Evolutionary conservation across 768 basidiomycete genomes (phyloP), one percentile per base, ranked within the genome.

Genomic region (Kockovaella imperatae): DNA sequence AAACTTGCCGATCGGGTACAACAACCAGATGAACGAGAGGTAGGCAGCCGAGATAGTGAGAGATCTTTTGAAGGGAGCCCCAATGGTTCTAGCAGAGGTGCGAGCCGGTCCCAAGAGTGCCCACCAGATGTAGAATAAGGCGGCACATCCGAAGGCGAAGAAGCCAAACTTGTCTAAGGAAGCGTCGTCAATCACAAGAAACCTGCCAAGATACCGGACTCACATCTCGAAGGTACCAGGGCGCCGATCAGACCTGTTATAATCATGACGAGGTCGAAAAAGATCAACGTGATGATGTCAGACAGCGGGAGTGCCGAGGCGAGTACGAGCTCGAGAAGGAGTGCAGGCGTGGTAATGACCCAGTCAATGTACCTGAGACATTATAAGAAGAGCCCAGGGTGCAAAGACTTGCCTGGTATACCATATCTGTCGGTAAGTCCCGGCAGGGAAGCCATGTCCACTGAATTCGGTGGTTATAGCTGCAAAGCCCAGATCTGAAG

Each of bases 201-300:
- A n/a, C n/a, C n/a, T n/a, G n/a, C n/a, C n/a, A n/a, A n/a, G n/a
- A n/a, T n/a, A n/a, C n/a, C n/a, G n/a, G n/a, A n/a, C n/a, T n/a
- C n/a, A n/a, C n/a, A 82, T 8, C 68, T 67, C 8, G 74, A 76
- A 5, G 55, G 31, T 15, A 77, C 74, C 30, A 81, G 74, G 0
- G 77, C 76, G 18, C 80, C 80, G 39, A 78, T 68, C 4, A 82
- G 73, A 34, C 72, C 71, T n/a, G n/a, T n/a, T n/a, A n/a, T n/a
- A 46, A 80, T 76, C 62, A 76, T 68, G 42, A 75, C 75, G 61
- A 76, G 60, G 47, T 74, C 70, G 60, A 80, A 74, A 70, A 77
- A 77, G 56, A 74, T 56, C 26, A 75, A 59, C 31, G 73, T 56
- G 58, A 81, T 72, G 54, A 79, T 76, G 53, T 77, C 75, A 30